These are phyloP conservation scores for Leccinum griseonigrum DNA, from an alignment of 1,284 basidiomycete genomes.

Conservation along the genomic window DNA sequence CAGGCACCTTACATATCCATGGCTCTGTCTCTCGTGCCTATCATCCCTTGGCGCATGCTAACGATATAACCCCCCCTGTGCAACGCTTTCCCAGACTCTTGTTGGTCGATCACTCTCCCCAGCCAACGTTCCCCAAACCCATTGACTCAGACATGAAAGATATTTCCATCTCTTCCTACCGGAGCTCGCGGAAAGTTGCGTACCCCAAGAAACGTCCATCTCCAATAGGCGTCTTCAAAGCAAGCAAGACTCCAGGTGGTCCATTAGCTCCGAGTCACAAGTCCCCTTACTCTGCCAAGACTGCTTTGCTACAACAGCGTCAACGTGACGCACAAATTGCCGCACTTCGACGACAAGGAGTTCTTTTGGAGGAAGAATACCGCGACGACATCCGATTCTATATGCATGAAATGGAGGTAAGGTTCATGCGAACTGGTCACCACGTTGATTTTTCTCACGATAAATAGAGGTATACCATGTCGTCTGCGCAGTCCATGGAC, in stretches of 20 bases:
- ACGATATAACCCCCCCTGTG: conserved; percentile 13
- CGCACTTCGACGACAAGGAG: conserved; percentile 65
- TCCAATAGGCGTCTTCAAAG: conserved; percentile 70
- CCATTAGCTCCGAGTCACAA: conserved; percentile 48
- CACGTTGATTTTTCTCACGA: conserved; percentile 14
- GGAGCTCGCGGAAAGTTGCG: conserved; percentile 57
- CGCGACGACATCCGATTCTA: conserved; percentile 88
- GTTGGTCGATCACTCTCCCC: conserved; percentile 42
- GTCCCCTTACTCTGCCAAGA: conserved; percentile 63
- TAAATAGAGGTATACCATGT: conserved; percentile 77
- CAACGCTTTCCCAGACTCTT: conserved; percentile 36
- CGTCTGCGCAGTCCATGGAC: conserved; percentile 93
- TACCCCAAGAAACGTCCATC: conserved; percentile 83
- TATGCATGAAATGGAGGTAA: conserved; percentile 98
- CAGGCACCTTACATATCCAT: conserved; percentile 15
- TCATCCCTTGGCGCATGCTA: conserved; percentile 15
- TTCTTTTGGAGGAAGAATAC: conserved; percentile 90
- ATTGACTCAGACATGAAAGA: conserved; percentile 67
- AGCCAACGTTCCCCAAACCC: conserved; percentile 32
- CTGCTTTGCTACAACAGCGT: conserved; percentile 57
- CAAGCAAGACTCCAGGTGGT: conserved; percentile 51
- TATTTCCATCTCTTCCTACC: conserved; percentile 53
- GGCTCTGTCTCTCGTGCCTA: conserved; percentile 6
- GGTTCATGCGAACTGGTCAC: conserved; percentile 33
- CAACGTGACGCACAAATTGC: conserved; percentile 66